Base-by-base conservation (phyloP, 371 early-diverging fungal species). In the Lichtheimia corymbifera region DNA sequence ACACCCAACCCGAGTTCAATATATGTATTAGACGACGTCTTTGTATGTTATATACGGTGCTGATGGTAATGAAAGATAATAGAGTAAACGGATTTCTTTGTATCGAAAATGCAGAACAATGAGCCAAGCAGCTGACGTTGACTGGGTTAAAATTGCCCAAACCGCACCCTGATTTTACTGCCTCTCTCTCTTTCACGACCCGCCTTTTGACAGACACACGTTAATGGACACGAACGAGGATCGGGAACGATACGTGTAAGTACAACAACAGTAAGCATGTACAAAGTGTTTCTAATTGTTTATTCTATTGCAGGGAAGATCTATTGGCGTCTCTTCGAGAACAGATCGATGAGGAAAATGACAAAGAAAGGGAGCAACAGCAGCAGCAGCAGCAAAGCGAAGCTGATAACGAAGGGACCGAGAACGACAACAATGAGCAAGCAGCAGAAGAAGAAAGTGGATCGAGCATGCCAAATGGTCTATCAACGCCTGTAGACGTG, bases 401-500 rank as follows among this genome's bases (percentile, higher is more conserved):
- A 25, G n/a, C 14, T 14, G 12, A 44, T 17, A 42, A 55, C 3
- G 11, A 15, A 41, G 11, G 28, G 18, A 11, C 15, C n/a, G 30
- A 22, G 5, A 24, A 22, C 6, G 25, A 20, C 27, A 12, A 55
- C 24, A 25, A 15, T 18, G 43, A 44, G 42, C 47, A 56, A 5
- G 7, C 22, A 4, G 20, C 47, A 18, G 47, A 22, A 47, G 47
- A 22, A 47, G 47, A 22, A 17, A n/a, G n/a, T 47, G 47, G 18
- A 9, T n/a, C 47, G 7, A n/a, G 17, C 7, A 58, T 74, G 55
- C 73, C 72, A 9, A 25, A 30, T 2, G 66, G 63, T 7, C 44
- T 76, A 3, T 60, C 77, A 4, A 76, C 74, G 3, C 74, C 77
- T 22, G 49, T 73, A 5, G 68, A 67, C 53, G 51, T 76, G n/a